Evolutionary conservation across 2,329 filamentous ascomycete species (phyloP).

Genomic region (Fusarium falciforme): DNA sequence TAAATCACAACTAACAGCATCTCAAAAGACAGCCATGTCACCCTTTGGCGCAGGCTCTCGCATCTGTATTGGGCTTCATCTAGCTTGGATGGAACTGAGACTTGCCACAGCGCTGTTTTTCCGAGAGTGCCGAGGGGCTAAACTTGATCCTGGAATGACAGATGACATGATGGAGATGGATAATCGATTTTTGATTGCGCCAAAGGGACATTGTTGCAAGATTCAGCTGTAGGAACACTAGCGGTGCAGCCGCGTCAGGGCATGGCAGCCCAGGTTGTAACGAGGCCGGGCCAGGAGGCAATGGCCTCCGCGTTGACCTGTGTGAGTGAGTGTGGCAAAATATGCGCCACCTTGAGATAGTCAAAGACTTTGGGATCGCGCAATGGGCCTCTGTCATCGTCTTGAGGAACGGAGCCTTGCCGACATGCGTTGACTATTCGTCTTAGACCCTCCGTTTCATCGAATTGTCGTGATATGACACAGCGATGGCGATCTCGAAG

Average conservation of each 20-base stretch:
- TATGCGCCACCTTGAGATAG: too few relatives aligned
- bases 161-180: conserved; percentile 24
- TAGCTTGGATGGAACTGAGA: conserved; percentile 28
- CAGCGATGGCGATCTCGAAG: too few relatives aligned
- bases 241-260: background rate
- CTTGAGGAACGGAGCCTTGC: too few relatives aligned
- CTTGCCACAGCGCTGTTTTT: conserved; percentile 24
- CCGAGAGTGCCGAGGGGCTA: conserved; percentile 2
- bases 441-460: too few relatives aligned
- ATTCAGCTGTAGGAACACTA: background rate
- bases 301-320: too few relatives aligned
- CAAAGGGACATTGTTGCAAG: background rate
- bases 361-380: too few relatives aligned
- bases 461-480: too few relatives aligned
- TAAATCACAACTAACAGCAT: background rate
- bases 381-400: too few relatives aligned
- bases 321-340: too few relatives aligned
- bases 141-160: background rate
- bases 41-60: conserved; percentile 27
- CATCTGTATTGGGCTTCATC: conserved; percentile 22
- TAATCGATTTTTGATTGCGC: background rate
- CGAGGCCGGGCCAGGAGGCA: too few relatives aligned
- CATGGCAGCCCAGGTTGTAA: too few relatives aligned
- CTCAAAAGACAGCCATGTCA: background rate
- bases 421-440: too few relatives aligned